A percentile compares a stretch with the other conserved stretches of the same genome.
Evolutionary conservation across 495 filamentous ascomycete genomes (phyloP).

Genomic region (Sporormia fimetaria): DNA sequence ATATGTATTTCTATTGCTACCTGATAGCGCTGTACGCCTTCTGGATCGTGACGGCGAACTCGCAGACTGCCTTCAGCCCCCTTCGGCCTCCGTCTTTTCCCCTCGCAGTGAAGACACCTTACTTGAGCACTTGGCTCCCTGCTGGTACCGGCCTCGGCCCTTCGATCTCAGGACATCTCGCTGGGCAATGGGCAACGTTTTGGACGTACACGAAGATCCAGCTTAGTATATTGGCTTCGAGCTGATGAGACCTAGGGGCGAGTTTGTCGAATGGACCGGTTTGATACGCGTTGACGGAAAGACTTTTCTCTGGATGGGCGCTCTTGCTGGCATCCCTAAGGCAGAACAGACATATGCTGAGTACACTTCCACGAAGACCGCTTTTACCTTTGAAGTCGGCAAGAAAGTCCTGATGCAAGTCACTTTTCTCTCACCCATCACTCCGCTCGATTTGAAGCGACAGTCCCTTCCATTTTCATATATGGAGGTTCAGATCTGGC

Average conservation of each 20-base stretch:
- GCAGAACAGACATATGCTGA: slow-evolving; percentile 44
- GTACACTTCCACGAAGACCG: slow-evolving; percentile 49
- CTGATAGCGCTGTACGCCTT: slow-evolving; percentile 6
- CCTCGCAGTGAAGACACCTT: slow-evolving; percentile 48
- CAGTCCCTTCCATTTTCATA: slow-evolving; percentile 49
- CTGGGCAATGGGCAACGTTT: slow-evolving; percentile 47
- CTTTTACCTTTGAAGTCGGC: slow-evolving; percentile 44
- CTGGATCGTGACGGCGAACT: neutral
- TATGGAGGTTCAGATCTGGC: slow-evolving; percentile 42
- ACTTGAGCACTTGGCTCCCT: slow-evolving; percentile 45
- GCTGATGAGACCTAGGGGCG: slow-evolving; percentile 30
- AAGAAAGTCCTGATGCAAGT: slow-evolving; percentile 41
- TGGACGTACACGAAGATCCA: slow-evolving; percentile 41
- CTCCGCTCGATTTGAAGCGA: slow-evolving; percentile 44
- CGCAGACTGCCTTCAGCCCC: slow-evolving; percentile 41
- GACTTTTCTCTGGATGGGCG: slow-evolving; percentile 48
- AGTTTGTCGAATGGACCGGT: slow-evolving; percentile 45
- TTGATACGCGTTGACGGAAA: slow-evolving; percentile 46
- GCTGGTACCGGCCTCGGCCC: slow-evolving; percentile 43
- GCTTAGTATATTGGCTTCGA: neutral
- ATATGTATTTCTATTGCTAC: too few species aligned
- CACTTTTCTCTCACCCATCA: slow-evolving; percentile 48
- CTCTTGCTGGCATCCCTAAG: slow-evolving; percentile 29
- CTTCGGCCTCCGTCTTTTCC: slow-evolving; percentile 46
- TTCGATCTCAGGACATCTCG: slow-evolving; percentile 48